Conservation (phyloP, 768 basidiomycete genomes). For the Clavulina sp. region DNA sequence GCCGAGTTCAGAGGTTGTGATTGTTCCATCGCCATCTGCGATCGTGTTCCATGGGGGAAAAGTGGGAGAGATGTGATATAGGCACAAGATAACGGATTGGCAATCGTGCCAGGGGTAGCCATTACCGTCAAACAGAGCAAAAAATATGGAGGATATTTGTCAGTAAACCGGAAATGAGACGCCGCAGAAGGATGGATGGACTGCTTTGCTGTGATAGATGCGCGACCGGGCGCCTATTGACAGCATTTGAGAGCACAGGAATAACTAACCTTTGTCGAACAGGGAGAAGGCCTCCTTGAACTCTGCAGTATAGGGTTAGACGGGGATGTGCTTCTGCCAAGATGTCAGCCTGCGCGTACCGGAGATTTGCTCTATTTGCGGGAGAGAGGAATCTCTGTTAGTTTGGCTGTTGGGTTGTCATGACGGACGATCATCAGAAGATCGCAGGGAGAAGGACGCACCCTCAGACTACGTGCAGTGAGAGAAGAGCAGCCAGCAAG, state of each 20-base stretch:
- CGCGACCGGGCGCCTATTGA: no score
- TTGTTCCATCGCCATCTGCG: slow-evolving; percentile 84
- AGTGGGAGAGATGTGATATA: slow-evolving; percentile 1
- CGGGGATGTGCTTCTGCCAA: slow-evolving; percentile 14
- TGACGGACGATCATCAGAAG: not conserved
- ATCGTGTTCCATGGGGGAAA: no score
- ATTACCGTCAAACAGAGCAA: not conserved
- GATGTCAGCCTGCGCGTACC: slow-evolving; percentile 26
- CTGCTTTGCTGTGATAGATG: no score
- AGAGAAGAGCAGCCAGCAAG: no score
- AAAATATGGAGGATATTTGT: slow-evolving; percentile 1
- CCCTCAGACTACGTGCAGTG: slow-evolving; percentile 25
- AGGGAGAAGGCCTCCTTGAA: slow-evolving; percentile 99
- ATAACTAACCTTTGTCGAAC: slow-evolving; percentile 72
- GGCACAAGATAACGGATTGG: no score
- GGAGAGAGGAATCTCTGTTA: not conserved
- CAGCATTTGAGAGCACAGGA: slow-evolving; percentile 7
- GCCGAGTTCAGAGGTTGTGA: slow-evolving; percentile 78
- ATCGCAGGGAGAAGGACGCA: slow-evolving; percentile 9
- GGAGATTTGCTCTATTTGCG: slow-evolving; percentile 63
- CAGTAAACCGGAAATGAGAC: no score
- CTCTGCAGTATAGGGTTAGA: no score
- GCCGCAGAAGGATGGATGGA: no score
- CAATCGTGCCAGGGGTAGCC: not conserved
- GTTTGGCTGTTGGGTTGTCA: not conserved